A percentile compares a stretch with the other conserved stretches of the same genome.
Evolutionary conservation across 345 rosid genomes (phyloP).

Genomic region (Pistacia integerrima): DNA sequence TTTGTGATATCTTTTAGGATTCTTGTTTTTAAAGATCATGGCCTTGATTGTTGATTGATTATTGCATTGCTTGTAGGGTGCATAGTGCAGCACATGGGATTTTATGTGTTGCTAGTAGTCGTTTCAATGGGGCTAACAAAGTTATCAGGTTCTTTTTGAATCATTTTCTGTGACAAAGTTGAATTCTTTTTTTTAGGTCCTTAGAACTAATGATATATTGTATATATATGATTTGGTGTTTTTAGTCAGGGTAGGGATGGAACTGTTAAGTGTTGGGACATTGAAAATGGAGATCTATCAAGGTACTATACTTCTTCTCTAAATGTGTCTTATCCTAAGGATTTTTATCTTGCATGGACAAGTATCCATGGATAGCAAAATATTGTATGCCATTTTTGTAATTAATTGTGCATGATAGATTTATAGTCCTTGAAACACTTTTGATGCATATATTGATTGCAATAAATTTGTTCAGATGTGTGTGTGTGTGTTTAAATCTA

Average conservation of each 20-base stretch:
- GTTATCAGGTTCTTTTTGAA: conserved; percentile 60
- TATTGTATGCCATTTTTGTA: not conserved
- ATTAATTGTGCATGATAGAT: not conserved
- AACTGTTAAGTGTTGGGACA: conserved; percentile 89
- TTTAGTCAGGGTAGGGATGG: conserved; percentile 96
- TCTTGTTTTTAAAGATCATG: not conserved
- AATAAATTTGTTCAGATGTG: not conserved
- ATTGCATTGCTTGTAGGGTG: conserved; percentile 48
- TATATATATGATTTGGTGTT: not conserved
- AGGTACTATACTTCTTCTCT: conserved; percentile 41
- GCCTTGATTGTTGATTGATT: conserved; percentile 4
- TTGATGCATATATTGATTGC: not conserved
- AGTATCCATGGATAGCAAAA: not conserved
- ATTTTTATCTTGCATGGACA: not conserved
- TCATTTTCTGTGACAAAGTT: not conserved
- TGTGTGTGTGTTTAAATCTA: not conserved
- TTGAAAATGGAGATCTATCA: conserved; percentile 78
- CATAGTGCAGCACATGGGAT: conserved; percentile 90
- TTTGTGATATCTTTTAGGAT: not conserved
- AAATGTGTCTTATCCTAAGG: not conserved
- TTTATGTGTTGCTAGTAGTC: conserved; percentile 64
- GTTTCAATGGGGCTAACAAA: conserved; percentile 61
- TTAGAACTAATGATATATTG: not conserved
- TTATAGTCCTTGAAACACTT: not conserved
- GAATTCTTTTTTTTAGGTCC: not conserved